phyloP scores from a whole-genome alignment of 768 basidiomycete genomes.

The Hericium alpestre region DNA sequence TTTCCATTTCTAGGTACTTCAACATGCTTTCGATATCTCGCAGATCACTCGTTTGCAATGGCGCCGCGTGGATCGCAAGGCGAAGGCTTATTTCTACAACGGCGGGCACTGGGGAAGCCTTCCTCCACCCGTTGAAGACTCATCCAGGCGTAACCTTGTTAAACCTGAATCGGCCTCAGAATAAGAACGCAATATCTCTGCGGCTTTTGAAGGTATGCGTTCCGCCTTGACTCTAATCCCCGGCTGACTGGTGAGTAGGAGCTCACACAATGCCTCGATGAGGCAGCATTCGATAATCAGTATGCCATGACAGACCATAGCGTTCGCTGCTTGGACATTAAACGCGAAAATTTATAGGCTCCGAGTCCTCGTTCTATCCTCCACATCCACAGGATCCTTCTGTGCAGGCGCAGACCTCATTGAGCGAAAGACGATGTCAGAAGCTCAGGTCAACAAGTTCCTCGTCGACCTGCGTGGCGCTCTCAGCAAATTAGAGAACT shows the following conservation, averaged over 20 bases:
- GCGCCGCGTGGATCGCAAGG: not conserved
- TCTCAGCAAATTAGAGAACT: constrained; percentile 62
- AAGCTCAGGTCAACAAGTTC: constrained; percentile 64
- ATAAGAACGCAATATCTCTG: constrained; percentile 81
- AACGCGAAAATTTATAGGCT: constrained; percentile 29
- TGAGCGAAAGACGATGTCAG: constrained; percentile 78
- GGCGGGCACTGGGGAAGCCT: not conserved
- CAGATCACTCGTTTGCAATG: not conserved
- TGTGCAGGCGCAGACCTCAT: constrained; percentile 87
- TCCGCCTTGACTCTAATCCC: not conserved
- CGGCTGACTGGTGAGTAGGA: constrained; percentile 4
- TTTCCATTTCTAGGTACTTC: not conserved
- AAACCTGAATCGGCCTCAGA: constrained; percentile 71
- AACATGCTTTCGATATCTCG: not conserved
- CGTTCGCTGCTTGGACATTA: too few species aligned
- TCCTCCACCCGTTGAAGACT: constrained; percentile 32
- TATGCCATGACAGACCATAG: constrained; percentile 23
- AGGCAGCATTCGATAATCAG: constrained; percentile 37
- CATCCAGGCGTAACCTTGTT: constrained; percentile 63
- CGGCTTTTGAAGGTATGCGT: constrained; percentile 50
- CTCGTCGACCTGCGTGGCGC: constrained; percentile 63
- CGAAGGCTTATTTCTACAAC: not conserved
- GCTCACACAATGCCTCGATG: not conserved
- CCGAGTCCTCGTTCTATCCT: constrained; percentile 76
- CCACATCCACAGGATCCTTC: constrained; percentile 67